phyloP scores from a whole-genome alignment of 257 asterid species.

The Fraxinus anomala region DNA sequence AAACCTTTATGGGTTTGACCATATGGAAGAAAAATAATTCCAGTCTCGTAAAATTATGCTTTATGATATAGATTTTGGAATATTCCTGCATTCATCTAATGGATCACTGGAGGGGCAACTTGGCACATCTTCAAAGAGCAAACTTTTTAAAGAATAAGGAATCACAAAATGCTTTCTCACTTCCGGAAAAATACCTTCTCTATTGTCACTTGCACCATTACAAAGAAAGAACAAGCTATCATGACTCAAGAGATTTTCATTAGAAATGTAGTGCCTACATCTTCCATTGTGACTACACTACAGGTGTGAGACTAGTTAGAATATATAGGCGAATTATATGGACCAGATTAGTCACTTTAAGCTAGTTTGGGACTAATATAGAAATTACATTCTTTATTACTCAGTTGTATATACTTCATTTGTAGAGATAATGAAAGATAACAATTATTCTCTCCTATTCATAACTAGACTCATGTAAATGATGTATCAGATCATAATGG shows the following conservation, averaged over 20 bases:
- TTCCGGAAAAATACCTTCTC: not conserved
- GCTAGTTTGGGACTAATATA: too few relatives aligned
- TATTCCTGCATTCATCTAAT: not conserved
- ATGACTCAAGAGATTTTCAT: not conserved
- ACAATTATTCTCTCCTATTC: too few relatives aligned
- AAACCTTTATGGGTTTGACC: not conserved
- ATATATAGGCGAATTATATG: too few relatives aligned
- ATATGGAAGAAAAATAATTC: not conserved
- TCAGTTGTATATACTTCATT: too few relatives aligned
- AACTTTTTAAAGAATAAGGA: not conserved
- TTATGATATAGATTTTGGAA: not conserved
- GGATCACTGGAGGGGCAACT: not conserved
- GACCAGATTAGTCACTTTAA: too few relatives aligned
- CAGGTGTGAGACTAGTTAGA: not conserved
- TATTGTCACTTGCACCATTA: not conserved
- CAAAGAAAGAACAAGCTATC: not conserved
- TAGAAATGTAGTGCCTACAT: not conserved
- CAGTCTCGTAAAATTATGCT: not conserved
- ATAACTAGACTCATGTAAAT: not conserved
- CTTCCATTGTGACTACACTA: not conserved
- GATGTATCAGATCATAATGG: not conserved
- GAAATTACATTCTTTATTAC: too few relatives aligned
- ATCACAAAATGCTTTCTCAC: not conserved
- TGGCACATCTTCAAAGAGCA: not conserved
- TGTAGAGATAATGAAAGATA: too few relatives aligned